Evolutionary conservation across 2,329 filamentous ascomycete genomes (phyloP), one percentile per base, ranked within the genome.

Genomic region (Periconia sp.): DNA sequence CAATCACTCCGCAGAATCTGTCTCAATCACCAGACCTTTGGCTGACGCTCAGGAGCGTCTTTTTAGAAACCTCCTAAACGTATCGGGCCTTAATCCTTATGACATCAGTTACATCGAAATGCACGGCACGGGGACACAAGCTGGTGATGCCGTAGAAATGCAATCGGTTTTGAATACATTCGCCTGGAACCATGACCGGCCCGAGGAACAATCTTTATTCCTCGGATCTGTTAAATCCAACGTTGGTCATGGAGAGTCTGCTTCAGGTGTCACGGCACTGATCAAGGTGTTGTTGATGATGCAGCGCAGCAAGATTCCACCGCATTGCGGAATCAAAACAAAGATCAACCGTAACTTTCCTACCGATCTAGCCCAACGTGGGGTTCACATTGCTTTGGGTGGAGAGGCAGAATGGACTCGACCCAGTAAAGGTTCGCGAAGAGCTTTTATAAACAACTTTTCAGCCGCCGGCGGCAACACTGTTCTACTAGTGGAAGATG

Each of bases 1-100:
- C 2, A 81, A 81, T 49, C 77, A 81, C 52, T 79, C 76, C 0
- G 63, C 59, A 1, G 49, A 65, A 2, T 40, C 68, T 1, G 47
- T 47, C 5, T 69, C 65, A 5, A 70, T 72, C 17, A 72, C 69
- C 0, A 51, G 50, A 5, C 63, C 69, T 1, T 56, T 67, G 52
- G 58, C 48, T 8, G 57, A 47, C 2, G 54, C 60, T 8, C 68
- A 72, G 43, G 13, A 37, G 3, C 9, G 35, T n/a, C 18, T 42
- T 2, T 49, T 30, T 18, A 35, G 37, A 5, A 41, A 41, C 31
- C 35, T 27, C 40, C 23, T 49, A 7, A 64, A 65, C 13, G 53
- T 67, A 6, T 71, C 74, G 13, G 69, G 67, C 3, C 59, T 78
- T 1, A 61, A 69, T 23, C 74, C 77, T 15, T 2, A 53, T 17